Evolutionary conservation across 2,329 filamentous ascomycete genomes (phyloP).

Genomic region (Aspergillus sp.): DNA sequence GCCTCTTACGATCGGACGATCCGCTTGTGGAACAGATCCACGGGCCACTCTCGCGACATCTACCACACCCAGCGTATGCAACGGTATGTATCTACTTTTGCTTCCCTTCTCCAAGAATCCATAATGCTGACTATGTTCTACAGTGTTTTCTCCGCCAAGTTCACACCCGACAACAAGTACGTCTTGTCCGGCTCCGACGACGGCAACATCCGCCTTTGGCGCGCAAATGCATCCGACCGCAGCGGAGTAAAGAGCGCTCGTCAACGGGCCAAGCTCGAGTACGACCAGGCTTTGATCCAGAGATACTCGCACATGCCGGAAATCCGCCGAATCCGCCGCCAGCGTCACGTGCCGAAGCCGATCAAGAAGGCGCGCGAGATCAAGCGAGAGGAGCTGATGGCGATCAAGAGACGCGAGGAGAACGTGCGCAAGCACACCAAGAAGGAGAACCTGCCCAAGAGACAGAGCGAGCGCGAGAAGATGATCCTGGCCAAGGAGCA

Average conservation of each 20-base stretch:
- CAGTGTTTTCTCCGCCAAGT: slow-evolving; percentile 78
- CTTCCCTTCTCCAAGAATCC: neutral
- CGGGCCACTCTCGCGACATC: slow-evolving; percentile 84
- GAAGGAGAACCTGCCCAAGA: slow-evolving; percentile 70
- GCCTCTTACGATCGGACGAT: slow-evolving; percentile 88
- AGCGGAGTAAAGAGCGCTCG: slow-evolving; percentile 82
- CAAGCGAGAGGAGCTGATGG: slow-evolving; percentile 82
- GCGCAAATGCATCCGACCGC: slow-evolving; percentile 78
- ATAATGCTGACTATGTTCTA: slow-evolving; percentile 17
- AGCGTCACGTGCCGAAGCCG: slow-evolving; percentile 87
- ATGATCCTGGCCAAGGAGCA: slow-evolving; percentile 74
- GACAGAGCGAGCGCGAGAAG: slow-evolving; percentile 85
- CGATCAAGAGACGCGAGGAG: slow-evolving; percentile 88
- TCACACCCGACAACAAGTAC: slow-evolving; percentile 87
- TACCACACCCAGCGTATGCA: slow-evolving; percentile 99
- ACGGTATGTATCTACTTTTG: slow-evolving; percentile 41
- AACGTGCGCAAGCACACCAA: slow-evolving; percentile 90
- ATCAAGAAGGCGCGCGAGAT: slow-evolving; percentile 96
- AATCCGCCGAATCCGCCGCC: slow-evolving; percentile 83
- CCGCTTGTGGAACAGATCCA: slow-evolving; percentile 76
- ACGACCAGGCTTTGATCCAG: slow-evolving; percentile 80
- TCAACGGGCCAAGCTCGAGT: slow-evolving; percentile 86
- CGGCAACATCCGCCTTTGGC: slow-evolving; percentile 88
- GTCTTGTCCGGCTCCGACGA: slow-evolving; percentile 90
- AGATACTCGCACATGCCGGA: slow-evolving; percentile 96